Evolutionary conservation across 2,329 filamentous ascomycete species (phyloP), one percentile per base, ranked within the genome.

Genomic region (Xylariaceae sp.): DNA sequence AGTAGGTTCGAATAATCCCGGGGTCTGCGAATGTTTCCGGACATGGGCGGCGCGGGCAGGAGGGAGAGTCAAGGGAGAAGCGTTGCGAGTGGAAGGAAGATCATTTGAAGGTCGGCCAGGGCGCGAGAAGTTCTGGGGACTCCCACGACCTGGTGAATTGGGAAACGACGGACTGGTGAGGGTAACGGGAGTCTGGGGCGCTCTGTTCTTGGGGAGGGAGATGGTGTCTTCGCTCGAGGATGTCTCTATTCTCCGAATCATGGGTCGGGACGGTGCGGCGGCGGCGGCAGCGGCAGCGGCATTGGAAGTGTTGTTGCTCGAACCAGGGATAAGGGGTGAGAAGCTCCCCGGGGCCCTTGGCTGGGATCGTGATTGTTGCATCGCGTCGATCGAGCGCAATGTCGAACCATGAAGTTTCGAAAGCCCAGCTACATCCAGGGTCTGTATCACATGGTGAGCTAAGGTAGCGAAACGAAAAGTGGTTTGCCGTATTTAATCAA

Each of bases 1-100:
- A 19, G 83, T 87, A 37, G 89, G 85, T 70, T 93, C 90, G 69
- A 93, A 93, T 68, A 87, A 84, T 67, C 90, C 90, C 71, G 90
- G 89, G 7, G 85, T 89, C 65, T 88, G 85, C 59, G 90, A 90
- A 67, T 90, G 83, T 64, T 87, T 87, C 74, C 87, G 65, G 53
- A 69, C 47, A 66, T 74, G 63, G 62, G 68, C 68, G 68, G 63
- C 61, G 70, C 70, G 70, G 66, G 71, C 68, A 16, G 75, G 67
- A 21, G 77, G 76, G 34, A 75, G 70, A 39, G 73, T 78, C 65
- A 78, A 65, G 29, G 79, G 78, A 28, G 79, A 81, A 11, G 70
- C 73, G 66, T 70, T 78, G 59, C 73, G 70, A 43, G 71, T 72
- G 67, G 68, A 64, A 56, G 74, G 69, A 63, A 69, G 65, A 53